Conservation (phyloP, 495 filamentous ascomycete genomes). For the Penicillium lividum region DNA sequence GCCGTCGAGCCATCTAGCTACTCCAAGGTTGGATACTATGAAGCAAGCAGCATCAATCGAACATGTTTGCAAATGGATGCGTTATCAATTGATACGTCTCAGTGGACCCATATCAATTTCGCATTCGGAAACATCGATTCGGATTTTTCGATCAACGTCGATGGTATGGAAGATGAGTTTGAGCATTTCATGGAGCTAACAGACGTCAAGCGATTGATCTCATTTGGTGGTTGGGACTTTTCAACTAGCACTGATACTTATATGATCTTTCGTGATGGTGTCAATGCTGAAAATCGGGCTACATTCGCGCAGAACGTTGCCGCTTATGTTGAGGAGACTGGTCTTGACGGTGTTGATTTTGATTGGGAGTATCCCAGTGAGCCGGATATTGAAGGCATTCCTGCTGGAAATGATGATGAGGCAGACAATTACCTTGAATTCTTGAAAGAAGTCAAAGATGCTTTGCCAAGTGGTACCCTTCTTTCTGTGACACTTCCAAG, state of each 20-base stretch:
- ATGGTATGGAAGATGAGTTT: background rate
- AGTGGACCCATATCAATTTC: slow-evolving; percentile 21
- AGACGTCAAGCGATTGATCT: slow-evolving; percentile 36
- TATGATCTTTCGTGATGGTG: slow-evolving; percentile 39
- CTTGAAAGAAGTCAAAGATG: background rate
- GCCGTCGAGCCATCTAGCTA: background rate
- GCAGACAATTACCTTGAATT: background rate
- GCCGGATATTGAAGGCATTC: slow-evolving; percentile 1
- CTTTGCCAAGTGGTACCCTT: background rate
- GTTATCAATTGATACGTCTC: slow-evolving; percentile 15
- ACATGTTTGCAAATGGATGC: slow-evolving; percentile 16
- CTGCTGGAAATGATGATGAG: slow-evolving; percentile 6
- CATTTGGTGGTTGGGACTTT: slow-evolving; percentile 52
- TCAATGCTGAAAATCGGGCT: slow-evolving; percentile 34
- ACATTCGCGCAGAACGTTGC: slow-evolving; percentile 38
- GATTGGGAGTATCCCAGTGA: slow-evolving; percentile 46
- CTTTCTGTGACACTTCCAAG: slow-evolving; percentile 27
- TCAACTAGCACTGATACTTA: slow-evolving; percentile 37
- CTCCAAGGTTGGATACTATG: slow-evolving; percentile 21
- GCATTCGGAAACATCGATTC: slow-evolving; percentile 9
- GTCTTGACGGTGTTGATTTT: slow-evolving; percentile 42
- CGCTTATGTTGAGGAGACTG: slow-evolving; percentile 31
- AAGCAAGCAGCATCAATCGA: slow-evolving; percentile 15
- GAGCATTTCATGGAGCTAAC: background rate
- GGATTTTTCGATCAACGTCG: slow-evolving; percentile 7